Evolutionary conservation across 192 early-diverging fungal species (phyloP), one percentile per base, ranked within the genome.

Genomic region (Thoreauomyces humboldtii): DNA sequence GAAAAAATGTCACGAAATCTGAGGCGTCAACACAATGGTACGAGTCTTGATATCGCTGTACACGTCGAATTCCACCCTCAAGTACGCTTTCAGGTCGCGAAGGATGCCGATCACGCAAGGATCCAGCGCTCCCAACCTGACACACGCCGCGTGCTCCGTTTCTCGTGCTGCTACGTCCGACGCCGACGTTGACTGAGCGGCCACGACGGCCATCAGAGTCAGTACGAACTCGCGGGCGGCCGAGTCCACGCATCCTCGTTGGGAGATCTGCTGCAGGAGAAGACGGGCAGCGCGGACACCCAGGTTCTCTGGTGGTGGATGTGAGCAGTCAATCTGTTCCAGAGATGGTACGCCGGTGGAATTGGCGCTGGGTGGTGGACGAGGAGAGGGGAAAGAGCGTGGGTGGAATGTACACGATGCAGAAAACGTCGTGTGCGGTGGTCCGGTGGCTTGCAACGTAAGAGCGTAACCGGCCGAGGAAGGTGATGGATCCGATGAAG

Each of bases 61-160:
- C 55, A 98, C 87, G 75, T 95, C 95, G 81, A 96, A 96, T 4
- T 84, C 86, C 14, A 88, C 87, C 37, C 89, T 90, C 73, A 96
- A 91, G 70, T 94, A 92, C 43, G 85, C 79, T 67, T 88, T 82
- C 33, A 98, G 56, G 72, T 98, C 95, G 29, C 95, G 85, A 53
- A 98, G 66, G 54, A 83, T 88, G 78, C 93, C 90, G 53, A 96
- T 87, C 19, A 81, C 86, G 57, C 90, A 90, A 29, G 87, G 83
- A 9, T 89, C 89, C 32, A 98, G 78, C 56, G 86, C 77, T 11
- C 93, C 93, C 27, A 52, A 52, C 29, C 50, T 22, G 19, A 52
- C 29, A n/a, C n/a, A n/a, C n/a, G n/a, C n/a, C n/a, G n/a, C n/a
- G n/a, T n/a, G n/a, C n/a, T n/a, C n/a, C 27, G 4, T 27, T 2